Evolutionary conservation across 139 green algal genomes (phyloP).

Genomic region (Monoraphidium neglectum): DNA sequence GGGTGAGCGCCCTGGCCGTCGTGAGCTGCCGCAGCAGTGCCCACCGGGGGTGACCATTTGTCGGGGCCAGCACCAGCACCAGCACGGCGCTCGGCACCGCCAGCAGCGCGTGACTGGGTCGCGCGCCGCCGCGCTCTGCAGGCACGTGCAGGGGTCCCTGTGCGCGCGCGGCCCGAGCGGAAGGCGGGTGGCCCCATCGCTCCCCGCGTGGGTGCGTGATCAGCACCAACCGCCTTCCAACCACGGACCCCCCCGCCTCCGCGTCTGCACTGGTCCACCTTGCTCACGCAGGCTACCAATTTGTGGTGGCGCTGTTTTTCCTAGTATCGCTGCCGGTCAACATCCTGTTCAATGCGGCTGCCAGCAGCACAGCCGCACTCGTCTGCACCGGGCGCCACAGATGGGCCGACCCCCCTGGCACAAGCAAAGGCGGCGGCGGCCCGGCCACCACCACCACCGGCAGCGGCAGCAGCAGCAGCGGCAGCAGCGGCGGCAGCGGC

Average conservation of each 20-base stretch:
- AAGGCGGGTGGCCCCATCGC: no score
- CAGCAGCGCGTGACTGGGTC: no score
- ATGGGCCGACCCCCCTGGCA: background rate
- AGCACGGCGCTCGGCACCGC: no score
- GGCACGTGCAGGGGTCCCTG: no score
- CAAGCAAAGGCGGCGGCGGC: background rate
- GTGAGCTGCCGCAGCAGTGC: background rate
- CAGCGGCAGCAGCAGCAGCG: conserved; percentile 2
- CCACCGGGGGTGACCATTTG: no score
- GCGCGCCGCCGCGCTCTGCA: no score
- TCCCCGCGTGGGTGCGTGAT: no score
- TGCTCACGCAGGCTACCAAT: conserved; percentile 51
- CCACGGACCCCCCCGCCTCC: no score
- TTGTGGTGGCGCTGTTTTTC: conserved; percentile 51
- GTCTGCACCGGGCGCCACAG: background rate
- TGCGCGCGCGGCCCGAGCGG: no score
- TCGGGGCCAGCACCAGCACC: no score
- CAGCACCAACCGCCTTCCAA: no score
- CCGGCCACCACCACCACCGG: background rate
- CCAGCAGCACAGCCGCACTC: conserved; percentile 20
- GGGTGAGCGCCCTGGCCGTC: conserved; percentile 11
- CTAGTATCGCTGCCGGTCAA: conserved; percentile 49
- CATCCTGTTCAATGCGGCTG: conserved; percentile 48
- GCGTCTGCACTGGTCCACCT: no score
- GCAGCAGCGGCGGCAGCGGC: conserved; percentile 5